Evolutionary conservation across 768 basidiomycete species (phyloP).

Genomic region (Phaffia australis): DNA sequence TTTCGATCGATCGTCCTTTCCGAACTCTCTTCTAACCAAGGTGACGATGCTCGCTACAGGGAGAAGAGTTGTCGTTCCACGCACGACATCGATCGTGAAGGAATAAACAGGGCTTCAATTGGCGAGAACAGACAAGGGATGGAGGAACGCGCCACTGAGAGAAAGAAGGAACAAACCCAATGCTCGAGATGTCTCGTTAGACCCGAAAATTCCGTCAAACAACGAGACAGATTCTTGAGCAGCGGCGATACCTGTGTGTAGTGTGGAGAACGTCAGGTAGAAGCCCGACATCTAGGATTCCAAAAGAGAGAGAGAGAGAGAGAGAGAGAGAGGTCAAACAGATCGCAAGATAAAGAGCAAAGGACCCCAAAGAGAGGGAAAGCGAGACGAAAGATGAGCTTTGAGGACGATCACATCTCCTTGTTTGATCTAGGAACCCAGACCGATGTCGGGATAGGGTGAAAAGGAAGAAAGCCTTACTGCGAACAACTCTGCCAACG

Average conservation of each 20-base stretch:
- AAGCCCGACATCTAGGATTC: constrained; percentile 36
- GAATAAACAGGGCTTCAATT: neutral
- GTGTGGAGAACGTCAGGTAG: constrained; percentile 35
- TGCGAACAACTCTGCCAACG: constrained; percentile 40
- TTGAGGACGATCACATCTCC: too few species aligned
- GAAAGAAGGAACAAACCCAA: constrained; percentile 27
- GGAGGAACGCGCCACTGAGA: neutral
- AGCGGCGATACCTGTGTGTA: constrained; percentile 35
- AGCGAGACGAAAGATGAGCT: neutral
- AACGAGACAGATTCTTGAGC: constrained; percentile 32
- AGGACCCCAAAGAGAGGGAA: neutral
- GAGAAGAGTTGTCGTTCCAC: neutral
- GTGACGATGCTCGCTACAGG: constrained; percentile 35
- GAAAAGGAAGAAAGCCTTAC: constrained; percentile 6
- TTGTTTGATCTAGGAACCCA: neutral
- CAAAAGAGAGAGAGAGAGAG: neutral
- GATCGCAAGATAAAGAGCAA: neutral
- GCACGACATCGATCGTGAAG: neutral
- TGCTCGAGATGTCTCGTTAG: constrained; percentile 39
- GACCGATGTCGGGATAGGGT: too few species aligned
- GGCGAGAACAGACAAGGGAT: neutral
- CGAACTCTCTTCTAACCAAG: constrained; percentile 36
- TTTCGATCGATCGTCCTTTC: constrained; percentile 33
- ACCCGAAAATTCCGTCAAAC: constrained; percentile 36
- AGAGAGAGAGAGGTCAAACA: neutral